Percentiles rank a stretch among this genome's conserved stretches.
phyloP scores from a whole-genome alignment of 2,329 filamentous ascomycete species.

The Cucurbitaria berberidis region DNA sequence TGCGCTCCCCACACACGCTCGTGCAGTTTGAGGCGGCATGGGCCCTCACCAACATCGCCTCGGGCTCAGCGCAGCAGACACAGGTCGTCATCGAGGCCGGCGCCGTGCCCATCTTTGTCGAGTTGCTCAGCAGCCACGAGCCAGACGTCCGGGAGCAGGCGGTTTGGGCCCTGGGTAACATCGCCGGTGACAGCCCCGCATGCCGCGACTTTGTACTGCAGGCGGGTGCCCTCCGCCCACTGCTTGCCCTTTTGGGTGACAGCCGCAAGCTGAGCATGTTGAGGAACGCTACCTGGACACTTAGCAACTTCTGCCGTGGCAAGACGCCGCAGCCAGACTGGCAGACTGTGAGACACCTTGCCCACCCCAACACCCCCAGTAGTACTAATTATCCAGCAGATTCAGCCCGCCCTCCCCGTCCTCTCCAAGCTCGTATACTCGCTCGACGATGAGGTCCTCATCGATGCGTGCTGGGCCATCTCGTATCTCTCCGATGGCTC shows the following conservation, averaged over 20 bases:
- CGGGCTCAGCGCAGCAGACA: conserved; percentile 94
- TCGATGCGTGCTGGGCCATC: conserved; percentile 99
- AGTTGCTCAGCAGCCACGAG: conserved; percentile 92
- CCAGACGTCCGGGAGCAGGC: conserved; percentile 98
- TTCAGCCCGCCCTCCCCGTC: conserved; percentile 90
- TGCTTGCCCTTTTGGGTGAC: conserved; percentile 88
- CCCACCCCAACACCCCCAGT: background rate
- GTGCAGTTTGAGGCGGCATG: conserved; percentile 99
- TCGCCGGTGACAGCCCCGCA: conserved; percentile 95
- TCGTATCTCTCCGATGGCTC: conserved; percentile 97
- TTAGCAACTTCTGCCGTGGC: conserved; percentile 99
- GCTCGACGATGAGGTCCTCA: conserved; percentile 95
- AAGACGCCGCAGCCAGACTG: conserved; percentile 99
- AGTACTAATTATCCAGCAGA: conserved; percentile 60
- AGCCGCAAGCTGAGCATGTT: conserved; percentile 99
- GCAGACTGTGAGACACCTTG: conserved; percentile 77
- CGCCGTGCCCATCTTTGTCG: conserved; percentile 97
- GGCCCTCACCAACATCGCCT: conserved; percentile 99
- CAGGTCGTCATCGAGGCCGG: conserved; percentile 99
- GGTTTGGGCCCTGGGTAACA: conserved; percentile 98
- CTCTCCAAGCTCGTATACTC: conserved; percentile 98
- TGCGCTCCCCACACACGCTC: conserved; percentile 94
- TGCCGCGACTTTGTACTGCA: conserved; percentile 96
- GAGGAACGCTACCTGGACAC: conserved; percentile 96
- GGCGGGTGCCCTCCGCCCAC: conserved; percentile 87